Percentiles rank a stretch among this genome's conserved stretches.
These are phyloP conservation scores for Phytophthora boehmeriae DNA, from an alignment of 352 stramenopile genomes.

Conservation along the genomic window DNA sequence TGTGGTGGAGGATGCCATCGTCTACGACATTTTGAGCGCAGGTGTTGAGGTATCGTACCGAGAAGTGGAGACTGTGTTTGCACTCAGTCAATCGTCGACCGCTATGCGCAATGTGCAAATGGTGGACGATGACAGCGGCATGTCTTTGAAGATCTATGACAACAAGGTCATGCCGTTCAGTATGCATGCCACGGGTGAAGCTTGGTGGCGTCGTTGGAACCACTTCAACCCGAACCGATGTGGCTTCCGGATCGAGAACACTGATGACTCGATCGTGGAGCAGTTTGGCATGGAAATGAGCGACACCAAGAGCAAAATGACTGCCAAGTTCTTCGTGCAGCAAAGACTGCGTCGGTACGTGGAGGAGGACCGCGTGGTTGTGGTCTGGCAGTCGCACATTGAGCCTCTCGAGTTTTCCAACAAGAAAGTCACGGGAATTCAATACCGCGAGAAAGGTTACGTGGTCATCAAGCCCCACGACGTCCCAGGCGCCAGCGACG, in stretches of 20 bases:
- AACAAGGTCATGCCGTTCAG: conserved; percentile 47
- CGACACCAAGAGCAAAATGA: conserved; percentile 48
- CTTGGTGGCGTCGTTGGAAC: conserved; percentile 49
- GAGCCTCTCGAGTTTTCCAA: conserved; percentile 65
- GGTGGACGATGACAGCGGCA: conserved; percentile 27
- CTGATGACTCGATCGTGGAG: conserved; percentile 36
- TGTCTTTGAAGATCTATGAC: conserved; percentile 48
- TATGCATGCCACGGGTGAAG: conserved; percentile 34
- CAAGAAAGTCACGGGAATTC: conserved; percentile 38
- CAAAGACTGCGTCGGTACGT: conserved; percentile 60
- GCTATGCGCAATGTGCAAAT: conserved; percentile 30
- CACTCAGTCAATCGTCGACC: conserved; percentile 19
- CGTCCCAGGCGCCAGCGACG: neutral
- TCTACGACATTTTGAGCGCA: conserved; percentile 34
- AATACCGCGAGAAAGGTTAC: conserved; percentile 63
- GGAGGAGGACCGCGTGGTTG: conserved; percentile 56
- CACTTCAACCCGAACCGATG: conserved; percentile 37
- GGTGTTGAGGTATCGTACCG: conserved; percentile 33
- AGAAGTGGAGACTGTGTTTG: conserved; percentile 40
- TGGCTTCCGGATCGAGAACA: conserved; percentile 29
- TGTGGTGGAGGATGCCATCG: conserved; percentile 17
- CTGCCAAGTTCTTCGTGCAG: conserved; percentile 53
- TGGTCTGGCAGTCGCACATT: conserved; percentile 64
- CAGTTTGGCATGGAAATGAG: conserved; percentile 62
- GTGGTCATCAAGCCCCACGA: conserved; percentile 55